Conservation (phyloP, 2,329 filamentous ascomycete species). For the Orbilia oligospora region DNA sequence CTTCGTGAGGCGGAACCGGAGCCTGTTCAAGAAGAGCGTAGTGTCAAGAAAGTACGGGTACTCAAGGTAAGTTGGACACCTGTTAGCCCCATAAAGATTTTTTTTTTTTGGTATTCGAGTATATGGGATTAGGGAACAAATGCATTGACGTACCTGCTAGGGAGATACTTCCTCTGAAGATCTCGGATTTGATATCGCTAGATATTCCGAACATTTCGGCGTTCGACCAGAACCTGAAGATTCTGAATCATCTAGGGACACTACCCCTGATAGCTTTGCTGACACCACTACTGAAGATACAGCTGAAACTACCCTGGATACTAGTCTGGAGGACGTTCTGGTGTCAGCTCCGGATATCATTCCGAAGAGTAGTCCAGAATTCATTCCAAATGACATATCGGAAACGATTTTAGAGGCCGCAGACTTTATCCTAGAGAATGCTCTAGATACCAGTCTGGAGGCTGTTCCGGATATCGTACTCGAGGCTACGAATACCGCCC, state of each 20-base stretch:
- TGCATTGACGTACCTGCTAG: background rate
- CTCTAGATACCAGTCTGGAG: background rate
- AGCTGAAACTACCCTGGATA: background rate
- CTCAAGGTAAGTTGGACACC: conserved; percentile 4
- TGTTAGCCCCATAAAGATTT: background rate
- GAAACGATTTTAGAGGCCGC: too few species aligned
- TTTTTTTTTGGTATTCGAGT: background rate
- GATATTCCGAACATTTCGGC: background rate
- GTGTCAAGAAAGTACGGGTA: conserved; percentile 12
- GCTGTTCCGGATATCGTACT: background rate
- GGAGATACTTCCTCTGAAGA: conserved; percentile 1
- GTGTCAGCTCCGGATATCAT: too few species aligned
- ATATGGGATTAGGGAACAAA: background rate
- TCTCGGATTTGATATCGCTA: background rate
- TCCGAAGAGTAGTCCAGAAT: too few species aligned
- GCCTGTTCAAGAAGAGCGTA: background rate
- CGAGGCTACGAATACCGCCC: background rate
- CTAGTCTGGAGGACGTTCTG: background rate
- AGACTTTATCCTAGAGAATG: background rate
- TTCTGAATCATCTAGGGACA: too few species aligned
- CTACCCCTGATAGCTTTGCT: background rate
- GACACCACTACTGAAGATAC: background rate
- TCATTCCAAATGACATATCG: too few species aligned
- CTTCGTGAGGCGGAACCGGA: background rate
- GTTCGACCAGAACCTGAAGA: too few species aligned